A percentile compares a stretch with the other conserved stretches of the same genome.
phyloP scores from a whole-genome alignment of 163 green algal genomes.

The Scenedesmus sp. region DNA sequence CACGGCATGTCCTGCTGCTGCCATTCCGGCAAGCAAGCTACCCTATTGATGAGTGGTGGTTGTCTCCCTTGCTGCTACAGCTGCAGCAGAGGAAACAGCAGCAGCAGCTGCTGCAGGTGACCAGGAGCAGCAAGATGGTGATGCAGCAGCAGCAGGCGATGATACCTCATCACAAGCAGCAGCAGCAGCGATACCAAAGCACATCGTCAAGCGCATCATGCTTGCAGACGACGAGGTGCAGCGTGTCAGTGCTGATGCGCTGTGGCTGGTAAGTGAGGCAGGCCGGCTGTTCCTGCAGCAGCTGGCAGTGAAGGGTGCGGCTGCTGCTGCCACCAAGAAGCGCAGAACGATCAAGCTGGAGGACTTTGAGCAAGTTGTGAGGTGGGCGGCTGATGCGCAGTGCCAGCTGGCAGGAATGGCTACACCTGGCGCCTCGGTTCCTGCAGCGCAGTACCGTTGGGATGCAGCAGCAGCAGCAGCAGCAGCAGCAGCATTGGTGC shows the following conservation, averaged over 20 bases:
- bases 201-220: slow-evolving; percentile 55
- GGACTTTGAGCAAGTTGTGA: slow-evolving; percentile 42
- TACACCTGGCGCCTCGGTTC: not conserved
- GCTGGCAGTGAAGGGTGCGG: slow-evolving; percentile 16
- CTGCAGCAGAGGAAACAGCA: slow-evolving; percentile 11
- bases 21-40: not conserved
- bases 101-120: slow-evolving; percentile 11
- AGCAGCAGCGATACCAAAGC: not conserved
- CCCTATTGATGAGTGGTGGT: not conserved
- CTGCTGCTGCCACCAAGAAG: slow-evolving; percentile 35
- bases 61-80: not conserved
- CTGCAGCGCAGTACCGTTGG: not conserved
- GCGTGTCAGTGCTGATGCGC: slow-evolving; percentile 45
- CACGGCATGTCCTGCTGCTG: not conserved
- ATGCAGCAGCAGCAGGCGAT: slow-evolving; percentile 21
- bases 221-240: slow-evolving; percentile 48
- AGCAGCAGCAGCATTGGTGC: no score
- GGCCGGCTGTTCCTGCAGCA: slow-evolving; percentile 43
- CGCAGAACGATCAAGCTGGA: slow-evolving; percentile 45
- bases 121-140: not conserved
- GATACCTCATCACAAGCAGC: not conserved
- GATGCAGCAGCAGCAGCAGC: not conserved
- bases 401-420: not conserved
- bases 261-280: slow-evolving; percentile 38
- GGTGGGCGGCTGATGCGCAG: not conserved